Evolutionary conservation across 2,329 filamentous ascomycete genomes (phyloP).

Genomic region (Colletotrichum truncatum): DNA sequence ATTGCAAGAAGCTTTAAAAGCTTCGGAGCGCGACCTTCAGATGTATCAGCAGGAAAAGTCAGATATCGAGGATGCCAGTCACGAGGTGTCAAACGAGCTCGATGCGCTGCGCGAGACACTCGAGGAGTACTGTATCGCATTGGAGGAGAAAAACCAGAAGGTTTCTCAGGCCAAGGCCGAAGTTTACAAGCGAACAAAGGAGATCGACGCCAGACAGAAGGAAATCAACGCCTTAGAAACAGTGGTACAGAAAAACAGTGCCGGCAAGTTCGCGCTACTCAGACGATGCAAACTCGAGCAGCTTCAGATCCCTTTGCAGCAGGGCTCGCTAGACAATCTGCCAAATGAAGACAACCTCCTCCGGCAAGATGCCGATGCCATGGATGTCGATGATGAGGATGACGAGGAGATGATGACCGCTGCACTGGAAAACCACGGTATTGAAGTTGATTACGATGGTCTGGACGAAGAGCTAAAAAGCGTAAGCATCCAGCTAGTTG

Average conservation of each 20-base stretch:
- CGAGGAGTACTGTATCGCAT: slow-evolving; percentile 72
- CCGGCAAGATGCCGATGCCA: slow-evolving; percentile 82
- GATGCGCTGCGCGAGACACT: slow-evolving; percentile 79
- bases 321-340: slow-evolving; percentile 83
- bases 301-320: slow-evolving; percentile 81
- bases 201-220: slow-evolving; percentile 78
- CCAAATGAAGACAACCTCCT: slow-evolving; percentile 87
- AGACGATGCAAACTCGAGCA: slow-evolving; percentile 94
- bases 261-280: slow-evolving; percentile 84
- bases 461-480: slow-evolving; percentile 85
- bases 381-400: slow-evolving; percentile 86
- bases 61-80: slow-evolving; percentile 77
- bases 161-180: slow-evolving; percentile 83
- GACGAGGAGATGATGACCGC: slow-evolving; percentile 68
- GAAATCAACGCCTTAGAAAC: slow-evolving; percentile 83
- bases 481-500: slow-evolving; percentile 53
- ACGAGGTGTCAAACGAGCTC: slow-evolving; percentile 78
- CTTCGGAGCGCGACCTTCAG: slow-evolving; percentile 74
- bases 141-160: slow-evolving; percentile 75
- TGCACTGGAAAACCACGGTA: slow-evolving; percentile 87
- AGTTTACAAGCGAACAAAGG: slow-evolving; percentile 84
- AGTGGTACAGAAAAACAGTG: slow-evolving; percentile 85
- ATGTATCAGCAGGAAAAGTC: slow-evolving; percentile 77
- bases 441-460: slow-evolving; percentile 84
- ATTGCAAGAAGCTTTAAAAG: slow-evolving; percentile 72